Evolutionary conservation across 2,329 filamentous ascomycete species (phyloP).

Genomic region (Ophiobolus disseminans): DNA sequence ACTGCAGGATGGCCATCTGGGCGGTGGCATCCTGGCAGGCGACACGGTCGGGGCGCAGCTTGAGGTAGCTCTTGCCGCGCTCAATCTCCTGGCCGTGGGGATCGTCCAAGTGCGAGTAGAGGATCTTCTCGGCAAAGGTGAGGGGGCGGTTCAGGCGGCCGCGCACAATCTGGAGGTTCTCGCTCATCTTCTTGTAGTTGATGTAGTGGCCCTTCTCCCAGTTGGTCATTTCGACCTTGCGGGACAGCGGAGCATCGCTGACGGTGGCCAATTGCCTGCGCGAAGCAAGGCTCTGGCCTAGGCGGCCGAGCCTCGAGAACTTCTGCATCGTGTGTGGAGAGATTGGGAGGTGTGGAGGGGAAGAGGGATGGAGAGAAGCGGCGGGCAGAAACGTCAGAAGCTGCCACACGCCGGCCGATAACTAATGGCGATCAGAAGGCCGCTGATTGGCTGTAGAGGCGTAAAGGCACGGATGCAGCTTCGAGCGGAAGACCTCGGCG

Average conservation of each 20-base stretch:
- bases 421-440: constrained; percentile 40
- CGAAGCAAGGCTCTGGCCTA: constrained; percentile 70
- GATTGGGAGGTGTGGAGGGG: constrained; percentile 50
- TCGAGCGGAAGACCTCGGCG: constrained; percentile 39
- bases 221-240: constrained; percentile 98
- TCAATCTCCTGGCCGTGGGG: constrained; percentile 95
- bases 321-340: constrained; percentile 67
- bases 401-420: constrained; percentile 41
- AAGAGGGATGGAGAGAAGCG: constrained; percentile 37
- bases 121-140: constrained; percentile 96
- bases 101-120: constrained; percentile 98
- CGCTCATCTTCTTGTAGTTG: constrained; percentile 99
- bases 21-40: constrained; percentile 99
- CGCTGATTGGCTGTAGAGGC: constrained; percentile 42
- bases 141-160: constrained; percentile 88
- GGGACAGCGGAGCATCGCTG: constrained; percentile 83
- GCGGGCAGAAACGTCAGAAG: constrained; percentile 48
- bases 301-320: constrained; percentile 72
- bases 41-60: constrained; percentile 94
- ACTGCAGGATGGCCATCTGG: constrained; percentile 99
- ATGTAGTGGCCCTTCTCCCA: constrained; percentile 96
- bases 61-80: constrained; percentile 94
- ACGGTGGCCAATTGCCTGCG: constrained; percentile 79
- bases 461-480: constrained; percentile 24
- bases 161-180: constrained; percentile 93